phyloP scores from a whole-genome alignment of 306 rosid genomes.

The Quercus dentata region DNA sequence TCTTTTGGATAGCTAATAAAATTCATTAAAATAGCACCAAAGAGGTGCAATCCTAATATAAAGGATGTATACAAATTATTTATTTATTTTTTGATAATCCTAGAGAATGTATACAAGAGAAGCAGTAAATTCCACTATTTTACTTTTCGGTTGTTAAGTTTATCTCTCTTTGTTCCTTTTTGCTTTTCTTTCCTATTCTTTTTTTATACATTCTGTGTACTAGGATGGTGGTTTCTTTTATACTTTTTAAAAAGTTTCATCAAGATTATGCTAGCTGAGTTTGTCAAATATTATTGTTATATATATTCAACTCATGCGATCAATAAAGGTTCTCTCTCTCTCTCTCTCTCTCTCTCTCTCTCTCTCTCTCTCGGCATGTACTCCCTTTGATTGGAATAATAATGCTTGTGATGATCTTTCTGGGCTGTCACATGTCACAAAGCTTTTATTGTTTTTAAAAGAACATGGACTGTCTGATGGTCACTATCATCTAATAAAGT shows the following conservation, averaged over 20 bases:
- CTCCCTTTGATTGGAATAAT: background rate
- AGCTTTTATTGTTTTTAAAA: background rate
- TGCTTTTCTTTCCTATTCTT: background rate
- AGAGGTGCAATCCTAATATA: no score
- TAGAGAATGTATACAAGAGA: no score
- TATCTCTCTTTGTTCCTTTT: no score
- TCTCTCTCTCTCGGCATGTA: background rate
- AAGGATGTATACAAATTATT: no score
- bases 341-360: background rate
- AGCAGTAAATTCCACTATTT: no score
- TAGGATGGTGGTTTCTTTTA: no score
- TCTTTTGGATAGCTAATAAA: no score
- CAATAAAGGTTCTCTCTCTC: background rate
- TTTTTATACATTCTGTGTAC: background rate
- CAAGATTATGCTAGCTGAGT: background rate
- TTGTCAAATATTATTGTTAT: background rate
- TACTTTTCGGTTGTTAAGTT: no score
- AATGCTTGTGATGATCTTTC: background rate
- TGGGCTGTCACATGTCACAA: background rate
- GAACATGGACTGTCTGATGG: background rate
- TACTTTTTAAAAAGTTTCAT: background rate
- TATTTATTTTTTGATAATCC: no score
- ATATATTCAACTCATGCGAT: background rate
- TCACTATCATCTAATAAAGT: background rate
- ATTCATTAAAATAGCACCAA: no score